Conservation (phyloP, 1,284 basidiomycete genomes). For the Gymnopus androsaceus region DNA sequence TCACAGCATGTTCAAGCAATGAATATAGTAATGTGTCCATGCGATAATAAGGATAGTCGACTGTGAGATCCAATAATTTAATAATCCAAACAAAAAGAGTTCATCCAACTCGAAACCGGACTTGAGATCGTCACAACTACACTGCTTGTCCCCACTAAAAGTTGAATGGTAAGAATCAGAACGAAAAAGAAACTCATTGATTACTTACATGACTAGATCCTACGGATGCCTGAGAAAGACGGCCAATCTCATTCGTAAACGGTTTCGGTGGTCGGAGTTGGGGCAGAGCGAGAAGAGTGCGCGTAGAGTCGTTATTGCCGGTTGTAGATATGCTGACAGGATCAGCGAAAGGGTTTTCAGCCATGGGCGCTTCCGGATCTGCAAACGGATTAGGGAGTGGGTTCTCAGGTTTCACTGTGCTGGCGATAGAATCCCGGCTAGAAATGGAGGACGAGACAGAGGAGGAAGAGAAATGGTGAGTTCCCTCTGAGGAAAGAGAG, state of each 20-base stretch:
- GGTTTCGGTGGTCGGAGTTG: not conserved
- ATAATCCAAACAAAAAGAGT: no score
- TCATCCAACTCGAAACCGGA: no score
- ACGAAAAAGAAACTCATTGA: no score
- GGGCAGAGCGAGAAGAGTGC: not conserved
- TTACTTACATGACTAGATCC: constrained; percentile 3
- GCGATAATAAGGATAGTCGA: no score
- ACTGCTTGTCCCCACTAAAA: no score
- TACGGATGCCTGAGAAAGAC: not conserved
- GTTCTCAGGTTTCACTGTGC: constrained; percentile 1
- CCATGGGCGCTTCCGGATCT: not conserved
- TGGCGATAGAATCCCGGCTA: not conserved
- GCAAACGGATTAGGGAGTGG: constrained; percentile 7
- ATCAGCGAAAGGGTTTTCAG: constrained; percentile 8
- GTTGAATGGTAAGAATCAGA: no score
- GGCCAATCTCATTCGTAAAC: not conserved
- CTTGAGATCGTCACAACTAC: no score
- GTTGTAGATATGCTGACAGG: not conserved
- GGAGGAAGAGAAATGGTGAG: not conserved
- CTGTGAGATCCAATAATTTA: no score
- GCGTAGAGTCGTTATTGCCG: not conserved
- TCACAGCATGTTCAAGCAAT: no score
- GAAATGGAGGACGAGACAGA: not conserved
- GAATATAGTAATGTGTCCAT: no score
- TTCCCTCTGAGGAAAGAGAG: not conserved